Conservation (phyloP, 2,329 filamentous ascomycete species). For the Amauroascus verrucosus region DNA sequence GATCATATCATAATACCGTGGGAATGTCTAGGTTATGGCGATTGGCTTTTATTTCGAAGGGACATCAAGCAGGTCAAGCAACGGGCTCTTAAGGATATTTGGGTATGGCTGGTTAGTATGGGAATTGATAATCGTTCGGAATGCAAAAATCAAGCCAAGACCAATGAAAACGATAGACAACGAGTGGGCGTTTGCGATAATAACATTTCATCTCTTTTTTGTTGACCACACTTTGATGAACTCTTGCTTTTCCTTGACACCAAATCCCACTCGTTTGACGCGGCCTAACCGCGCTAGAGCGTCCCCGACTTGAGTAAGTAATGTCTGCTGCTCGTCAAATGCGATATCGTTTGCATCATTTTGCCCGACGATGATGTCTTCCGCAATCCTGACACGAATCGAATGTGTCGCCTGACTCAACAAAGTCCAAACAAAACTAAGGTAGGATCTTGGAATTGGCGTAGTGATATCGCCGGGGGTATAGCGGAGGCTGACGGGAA, state of each 20-base stretch:
- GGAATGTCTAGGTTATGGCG: no score
- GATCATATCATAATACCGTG: no score
- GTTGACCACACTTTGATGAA: conserved; percentile 62
- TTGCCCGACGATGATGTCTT: conserved; percentile 44
- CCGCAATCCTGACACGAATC: conserved; percentile 82
- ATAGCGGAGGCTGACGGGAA: conserved; percentile 83
- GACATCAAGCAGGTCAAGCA: no score
- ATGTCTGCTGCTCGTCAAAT: conserved; percentile 50
- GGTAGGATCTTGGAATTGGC: conserved; percentile 64
- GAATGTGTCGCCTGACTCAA: conserved; percentile 76
- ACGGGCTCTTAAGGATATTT: no score
- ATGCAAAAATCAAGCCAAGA: no score
- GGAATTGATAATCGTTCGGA: no score
- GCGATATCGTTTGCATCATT: conserved; percentile 19
- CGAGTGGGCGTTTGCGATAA: no score
- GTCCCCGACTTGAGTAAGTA: conserved; percentile 72
- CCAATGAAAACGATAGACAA: no score
- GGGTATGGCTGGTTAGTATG: no score
- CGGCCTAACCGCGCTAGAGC: conserved; percentile 76
- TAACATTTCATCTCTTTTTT: no score
- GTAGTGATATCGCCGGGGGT: conserved; percentile 83
- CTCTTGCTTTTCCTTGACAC: conserved; percentile 67
- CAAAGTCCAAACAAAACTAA: conserved; percentile 72
- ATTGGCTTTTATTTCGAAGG: no score
- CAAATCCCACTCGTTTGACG: conserved; percentile 79